Conservation (phyloP, 75 land plant species). For the Cupressus sempervirens region DNA sequence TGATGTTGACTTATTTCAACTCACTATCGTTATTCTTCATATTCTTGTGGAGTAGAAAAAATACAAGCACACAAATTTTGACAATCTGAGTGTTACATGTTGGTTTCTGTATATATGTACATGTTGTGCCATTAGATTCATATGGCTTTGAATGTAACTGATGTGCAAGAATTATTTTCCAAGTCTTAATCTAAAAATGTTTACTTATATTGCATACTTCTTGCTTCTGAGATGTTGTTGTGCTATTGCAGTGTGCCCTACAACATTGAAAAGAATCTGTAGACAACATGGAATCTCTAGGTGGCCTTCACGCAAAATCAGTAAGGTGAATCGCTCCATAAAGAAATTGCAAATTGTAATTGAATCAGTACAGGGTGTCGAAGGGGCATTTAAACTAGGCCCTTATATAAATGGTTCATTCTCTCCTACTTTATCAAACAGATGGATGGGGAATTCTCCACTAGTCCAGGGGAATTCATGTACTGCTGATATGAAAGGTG, state of each 20-base stretch:
- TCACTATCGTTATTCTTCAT: neutral
- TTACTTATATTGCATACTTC: neutral
- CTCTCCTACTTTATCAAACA: constrained; percentile 20
- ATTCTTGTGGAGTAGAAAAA: neutral
- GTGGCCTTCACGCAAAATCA: constrained; percentile 64
- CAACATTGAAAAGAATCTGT: constrained; percentile 56
- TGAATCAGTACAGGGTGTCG: constrained; percentile 86
- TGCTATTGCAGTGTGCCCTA: constrained; percentile 38
- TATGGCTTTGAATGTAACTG: neutral
- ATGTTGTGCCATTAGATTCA: neutral
- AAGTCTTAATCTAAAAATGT: neutral
- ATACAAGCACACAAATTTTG: neutral
- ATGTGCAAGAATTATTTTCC: neutral
- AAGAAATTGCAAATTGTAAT: constrained; percentile 72
- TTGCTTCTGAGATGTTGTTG: constrained; percentile 3
- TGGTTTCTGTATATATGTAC: neutral
- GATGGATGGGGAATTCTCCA: neutral
- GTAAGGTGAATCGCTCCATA: constrained; percentile 50
- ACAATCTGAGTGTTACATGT: neutral
- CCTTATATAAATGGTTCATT: constrained; percentile 34
- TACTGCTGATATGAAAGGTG: constrained; percentile 11
- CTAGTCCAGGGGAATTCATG: constrained; percentile 7
- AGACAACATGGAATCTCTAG: constrained; percentile 62
- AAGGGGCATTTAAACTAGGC: constrained; percentile 46
- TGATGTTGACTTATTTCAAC: neutral